These are phyloP conservation scores for Cucumis hystrix DNA, from an alignment of 306 rosid genomes.

Conservation along the genomic window DNA sequence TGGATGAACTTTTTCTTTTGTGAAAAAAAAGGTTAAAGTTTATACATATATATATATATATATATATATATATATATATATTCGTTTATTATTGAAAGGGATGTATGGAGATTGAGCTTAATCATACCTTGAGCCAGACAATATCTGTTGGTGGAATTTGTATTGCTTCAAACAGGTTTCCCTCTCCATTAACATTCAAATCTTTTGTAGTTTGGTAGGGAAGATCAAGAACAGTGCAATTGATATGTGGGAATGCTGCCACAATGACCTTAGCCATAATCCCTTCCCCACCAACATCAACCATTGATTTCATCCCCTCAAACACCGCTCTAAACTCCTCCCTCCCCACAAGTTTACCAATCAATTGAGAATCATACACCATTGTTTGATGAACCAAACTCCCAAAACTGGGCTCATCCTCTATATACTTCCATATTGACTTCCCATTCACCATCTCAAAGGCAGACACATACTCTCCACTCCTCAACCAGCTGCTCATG, in stretches of 20 bases:
- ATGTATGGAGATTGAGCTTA: too few species aligned
- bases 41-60: too few species aligned
- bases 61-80: too few species aligned
- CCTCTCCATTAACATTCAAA: slow-evolving; percentile 4
- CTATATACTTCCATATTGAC: not conserved
- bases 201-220: slow-evolving; percentile 12
- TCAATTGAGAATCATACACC: slow-evolving; percentile 14
- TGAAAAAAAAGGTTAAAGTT: too few species aligned
- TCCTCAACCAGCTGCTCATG: not conserved
- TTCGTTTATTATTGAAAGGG: too few species aligned
- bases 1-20: too few species aligned
- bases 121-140: slow-evolving; percentile 13
- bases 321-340: slow-evolving; percentile 13
- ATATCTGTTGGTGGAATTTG: slow-evolving; percentile 18
- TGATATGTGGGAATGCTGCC: slow-evolving; percentile 14
- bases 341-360: not conserved
- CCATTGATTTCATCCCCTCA: slow-evolving; percentile 21
- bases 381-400: slow-evolving; percentile 14
- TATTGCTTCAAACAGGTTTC: slow-evolving; percentile 14
- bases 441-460: not conserved
- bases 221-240: slow-evolving; percentile 25
- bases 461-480: not conserved
- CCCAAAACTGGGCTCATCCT: not conserved
- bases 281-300: slow-evolving; percentile 36
- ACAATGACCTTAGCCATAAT: slow-evolving; percentile 23